Percentiles rank a stretch among this genome's conserved stretches.
These are phyloP conservation scores for Triglochin maritima DNA, from an alignment of 106 monocot species.

Conservation along the genomic window DNA sequence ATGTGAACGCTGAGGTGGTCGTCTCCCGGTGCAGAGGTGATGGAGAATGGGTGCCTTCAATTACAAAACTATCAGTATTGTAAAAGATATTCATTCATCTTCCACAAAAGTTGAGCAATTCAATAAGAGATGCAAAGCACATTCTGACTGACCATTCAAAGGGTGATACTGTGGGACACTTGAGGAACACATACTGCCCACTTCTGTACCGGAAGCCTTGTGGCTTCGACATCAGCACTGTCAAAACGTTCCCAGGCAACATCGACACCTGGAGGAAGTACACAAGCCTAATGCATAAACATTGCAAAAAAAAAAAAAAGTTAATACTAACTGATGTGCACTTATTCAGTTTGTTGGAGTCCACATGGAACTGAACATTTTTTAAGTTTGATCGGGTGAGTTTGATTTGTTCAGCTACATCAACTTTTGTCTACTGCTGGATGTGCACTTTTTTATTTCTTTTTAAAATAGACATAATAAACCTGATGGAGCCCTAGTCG, in stretches of 20 bases:
- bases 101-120: neutral
- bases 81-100: too few species aligned
- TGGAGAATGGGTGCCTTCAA: constrained; percentile 82
- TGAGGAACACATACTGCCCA: constrained; percentile 77
- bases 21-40: constrained; percentile 87
- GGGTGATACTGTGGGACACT: constrained; percentile 71
- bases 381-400: too few species aligned
- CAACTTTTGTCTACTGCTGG: too few species aligned
- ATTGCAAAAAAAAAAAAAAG: too few species aligned
- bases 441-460: too few species aligned
- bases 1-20: constrained; percentile 73
- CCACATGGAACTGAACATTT: too few species aligned
- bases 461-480: too few species aligned
- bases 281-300: too few species aligned
- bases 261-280: constrained; percentile 41
- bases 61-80: neutral
- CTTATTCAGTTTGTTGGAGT: too few species aligned
- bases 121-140: neutral
- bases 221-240: constrained; percentile 67
- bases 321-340: too few species aligned
- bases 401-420: too few species aligned
- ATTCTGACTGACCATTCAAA: constrained; percentile 59
- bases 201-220: constrained; percentile 73
- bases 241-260: constrained; percentile 64
- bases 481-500: too few species aligned